Percentiles rank a stretch among this genome's conserved stretches.
Evolutionary conservation across 179 eudicot species (phyloP).

Genomic region (Beta lomatogona): DNA sequence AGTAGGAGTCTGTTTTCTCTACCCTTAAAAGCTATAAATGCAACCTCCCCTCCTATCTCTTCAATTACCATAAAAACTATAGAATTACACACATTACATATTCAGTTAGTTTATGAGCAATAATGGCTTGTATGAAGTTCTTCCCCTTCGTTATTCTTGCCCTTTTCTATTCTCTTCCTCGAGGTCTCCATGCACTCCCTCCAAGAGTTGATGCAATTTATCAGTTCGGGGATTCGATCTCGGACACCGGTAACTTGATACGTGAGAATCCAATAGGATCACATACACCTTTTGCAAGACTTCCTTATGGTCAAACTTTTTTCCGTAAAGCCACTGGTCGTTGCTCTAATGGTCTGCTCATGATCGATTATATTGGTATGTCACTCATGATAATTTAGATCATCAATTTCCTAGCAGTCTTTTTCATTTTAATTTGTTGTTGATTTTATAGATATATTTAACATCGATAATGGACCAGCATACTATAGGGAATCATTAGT

Average conservation of each 20-base stretch:
- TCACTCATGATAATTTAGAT: background rate
- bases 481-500: no score
- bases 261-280: background rate
- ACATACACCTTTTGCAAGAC: background rate
- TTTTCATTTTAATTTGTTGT: no score
- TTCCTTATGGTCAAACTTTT: constrained; percentile 6
- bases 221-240: background rate
- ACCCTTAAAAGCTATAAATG: background rate
- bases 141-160: background rate
- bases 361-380: constrained; percentile 1
- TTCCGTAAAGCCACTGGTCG: constrained; percentile 11
- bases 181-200: background rate
- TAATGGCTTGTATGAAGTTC: background rate
- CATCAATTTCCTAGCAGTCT: no score
- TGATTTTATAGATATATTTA: no score
- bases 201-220: background rate
- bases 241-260: constrained; percentile 5
- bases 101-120: no score
- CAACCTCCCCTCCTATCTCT: background rate
- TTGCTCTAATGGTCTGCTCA: constrained; percentile 7
- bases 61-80: background rate
- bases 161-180: background rate
- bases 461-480: no score
- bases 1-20: background rate
- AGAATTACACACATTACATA: background rate